Evolutionary conservation across 139 green algal species (phyloP), one percentile per base, ranked within the genome.

Genomic region (Microglena sp.): DNA sequence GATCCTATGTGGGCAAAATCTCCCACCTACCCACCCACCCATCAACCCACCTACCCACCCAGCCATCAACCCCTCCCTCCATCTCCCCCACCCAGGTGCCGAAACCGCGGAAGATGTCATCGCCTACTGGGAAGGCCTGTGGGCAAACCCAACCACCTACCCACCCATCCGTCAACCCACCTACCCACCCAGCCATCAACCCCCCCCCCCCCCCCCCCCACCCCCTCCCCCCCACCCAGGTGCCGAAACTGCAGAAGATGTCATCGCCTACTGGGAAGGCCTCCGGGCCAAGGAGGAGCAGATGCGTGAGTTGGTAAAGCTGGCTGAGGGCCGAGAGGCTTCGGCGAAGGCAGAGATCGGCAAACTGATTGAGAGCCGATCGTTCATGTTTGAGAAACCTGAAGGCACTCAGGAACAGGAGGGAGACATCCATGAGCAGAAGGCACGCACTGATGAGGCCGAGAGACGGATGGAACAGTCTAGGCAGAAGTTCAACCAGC

Each of bases 211-310:
- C n/a, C n/a, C n/a, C n/a, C n/a, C n/a, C n/a, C n/a, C n/a, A n/a
- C n/a, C n/a, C n/a, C n/a, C n/a, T n/a, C n/a, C n/a, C n/a, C n/a
- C n/a, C n/a, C n/a, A n/a, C n/a, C n/a, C n/a, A n/a, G 84, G 86
- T 3, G 87, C 82, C 27, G 72, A 82, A 58, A 86, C 70, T 7
- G 45, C 80, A 6, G 78, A 89, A 34, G 80, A 91, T 8, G 78
- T 95, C 32, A 84, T 95, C 34, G 60, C 70, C 5, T 90, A 89
- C 82, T 95, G 83, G 83, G 69, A 87, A 62, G 85, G 79, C 32
- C 75, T 91, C 29, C 82, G 85, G 46, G 54, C 72, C 53, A 92
- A 94, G 79, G 84, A 92, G 78, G 75, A 81, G 26, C 54, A 77
- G 79, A 92, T 92, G 87, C 76, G 70, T 3, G 72, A 87, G 55